Evolutionary conservation across 2,329 filamentous ascomycete species (phyloP).

Genomic region (Ophioceras dolichostomum): DNA sequence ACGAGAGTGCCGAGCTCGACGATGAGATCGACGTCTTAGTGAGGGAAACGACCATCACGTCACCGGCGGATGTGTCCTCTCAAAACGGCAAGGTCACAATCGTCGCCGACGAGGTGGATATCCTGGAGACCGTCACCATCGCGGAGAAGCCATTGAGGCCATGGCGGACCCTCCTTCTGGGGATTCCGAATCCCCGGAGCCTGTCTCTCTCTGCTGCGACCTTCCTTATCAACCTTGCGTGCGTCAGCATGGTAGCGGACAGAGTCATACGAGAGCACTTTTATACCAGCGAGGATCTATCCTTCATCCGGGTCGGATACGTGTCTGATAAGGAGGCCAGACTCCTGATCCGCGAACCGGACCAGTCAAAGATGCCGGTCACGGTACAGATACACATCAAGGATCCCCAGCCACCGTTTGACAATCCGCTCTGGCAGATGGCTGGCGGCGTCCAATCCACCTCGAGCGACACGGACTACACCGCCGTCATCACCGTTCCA

Average conservation of each 20-base stretch:
- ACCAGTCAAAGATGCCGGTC: conserved; percentile 63
- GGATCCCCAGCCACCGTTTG: conserved; percentile 35
- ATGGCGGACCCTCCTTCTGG: conserved; percentile 58
- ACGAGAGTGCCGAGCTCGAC: conserved; percentile 44
- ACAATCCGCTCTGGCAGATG: conserved; percentile 51
- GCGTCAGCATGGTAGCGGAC: conserved; percentile 63
- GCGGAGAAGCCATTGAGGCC: conserved; percentile 42
- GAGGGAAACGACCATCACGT: conserved; percentile 26
- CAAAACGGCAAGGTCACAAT: conserved; percentile 9
- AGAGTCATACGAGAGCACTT: conserved; percentile 64
- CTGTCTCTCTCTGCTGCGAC: conserved; percentile 43
- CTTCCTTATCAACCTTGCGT: conserved; percentile 51
- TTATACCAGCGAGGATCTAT: conserved; percentile 61
- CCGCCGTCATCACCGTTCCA: conserved; percentile 54
- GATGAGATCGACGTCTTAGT: conserved; percentile 42
- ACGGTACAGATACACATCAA: conserved; percentile 52
- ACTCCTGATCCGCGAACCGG: conserved; percentile 74
- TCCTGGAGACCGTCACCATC: conserved; percentile 51
- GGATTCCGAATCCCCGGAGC: conserved; percentile 63
- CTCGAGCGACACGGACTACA: conserved; percentile 72
- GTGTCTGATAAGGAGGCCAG: conserved; percentile 71
- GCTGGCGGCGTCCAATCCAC: conserved; percentile 55
- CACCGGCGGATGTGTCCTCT: background rate
- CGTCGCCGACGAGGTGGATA: conserved; percentile 39
- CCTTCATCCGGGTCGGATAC: conserved; percentile 79